phyloP scores from a whole-genome alignment of 305 asterid genomes.

The Plantago coronopus region DNA sequence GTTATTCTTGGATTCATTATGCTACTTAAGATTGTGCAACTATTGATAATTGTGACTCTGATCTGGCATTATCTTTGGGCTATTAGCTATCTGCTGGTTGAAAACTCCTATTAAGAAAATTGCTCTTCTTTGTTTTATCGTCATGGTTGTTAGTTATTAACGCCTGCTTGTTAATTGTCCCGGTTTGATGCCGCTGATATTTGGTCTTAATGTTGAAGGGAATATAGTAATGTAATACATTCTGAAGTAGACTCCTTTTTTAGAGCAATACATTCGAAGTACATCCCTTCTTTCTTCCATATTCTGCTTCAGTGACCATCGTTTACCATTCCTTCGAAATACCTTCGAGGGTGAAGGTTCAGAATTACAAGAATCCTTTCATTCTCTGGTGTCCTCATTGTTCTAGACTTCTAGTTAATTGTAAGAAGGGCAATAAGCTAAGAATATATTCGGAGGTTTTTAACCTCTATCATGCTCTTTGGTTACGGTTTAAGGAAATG shows the following conservation, averaged over 20 bases:
- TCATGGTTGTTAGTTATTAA: constrained; percentile 15
- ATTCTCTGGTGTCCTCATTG: constrained; percentile 23
- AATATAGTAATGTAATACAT: constrained; percentile 17
- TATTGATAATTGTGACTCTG: background rate
- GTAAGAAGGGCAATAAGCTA: constrained; percentile 15
- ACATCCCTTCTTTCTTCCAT: constrained; percentile 17
- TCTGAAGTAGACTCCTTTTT: constrained; percentile 19
- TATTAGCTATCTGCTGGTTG: constrained; percentile 2
- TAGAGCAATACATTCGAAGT: too few relatives aligned
- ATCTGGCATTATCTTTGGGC: background rate
- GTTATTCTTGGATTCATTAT: constrained; percentile 18
- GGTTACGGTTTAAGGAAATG: too few relatives aligned
- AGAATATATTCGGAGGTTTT: background rate
- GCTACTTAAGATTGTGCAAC: constrained; percentile 22
- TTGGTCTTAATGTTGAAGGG: constrained; percentile 15
- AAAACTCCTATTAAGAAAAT: constrained; percentile 12
- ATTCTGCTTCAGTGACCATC: constrained; percentile 10
- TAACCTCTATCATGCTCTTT: too few relatives aligned
- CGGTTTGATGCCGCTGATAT: constrained; percentile 16
- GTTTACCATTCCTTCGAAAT: constrained; percentile 15
- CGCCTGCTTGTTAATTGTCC: background rate
- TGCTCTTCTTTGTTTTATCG: background rate
- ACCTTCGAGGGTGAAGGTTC: constrained; percentile 20
- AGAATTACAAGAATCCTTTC: constrained; percentile 37
- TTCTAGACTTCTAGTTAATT: constrained; percentile 14